These are phyloP conservation scores for Vigna unguiculata DNA, from an alignment of 306 rosid genomes.

Conservation along the genomic window DNA sequence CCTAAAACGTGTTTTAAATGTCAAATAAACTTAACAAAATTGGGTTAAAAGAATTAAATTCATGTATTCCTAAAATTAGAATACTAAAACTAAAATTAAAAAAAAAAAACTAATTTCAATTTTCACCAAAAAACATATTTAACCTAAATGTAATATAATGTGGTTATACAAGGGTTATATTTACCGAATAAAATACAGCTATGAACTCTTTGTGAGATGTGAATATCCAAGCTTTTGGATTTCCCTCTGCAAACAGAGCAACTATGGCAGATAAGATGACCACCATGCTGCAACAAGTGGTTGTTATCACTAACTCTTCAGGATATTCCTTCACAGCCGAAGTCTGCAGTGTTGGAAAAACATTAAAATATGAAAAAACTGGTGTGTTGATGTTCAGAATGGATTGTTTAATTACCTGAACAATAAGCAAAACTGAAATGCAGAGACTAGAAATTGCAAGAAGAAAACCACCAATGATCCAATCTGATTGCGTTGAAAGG, in stretches of 20 bases:
- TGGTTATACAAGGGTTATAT: background rate
- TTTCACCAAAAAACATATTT: no score
- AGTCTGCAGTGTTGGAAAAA: conserved; percentile 44
- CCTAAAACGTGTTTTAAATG: no score
- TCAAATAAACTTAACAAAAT: no score
- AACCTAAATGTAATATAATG: no score
- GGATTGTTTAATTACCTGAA: conserved; percentile 43
- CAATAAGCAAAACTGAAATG: conserved; percentile 44
- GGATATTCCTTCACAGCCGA: conserved; percentile 52
- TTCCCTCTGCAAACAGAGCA: conserved; percentile 45
- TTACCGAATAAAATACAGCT: conserved; percentile 47
- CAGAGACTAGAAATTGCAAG: conserved; percentile 45
- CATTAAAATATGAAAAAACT: background rate
- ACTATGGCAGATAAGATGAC: conserved; percentile 47
- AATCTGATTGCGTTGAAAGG: conserved; percentile 28
- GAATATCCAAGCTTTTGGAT: conserved; percentile 46
- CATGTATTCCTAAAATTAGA: no score
- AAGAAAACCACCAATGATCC: conserved; percentile 59
- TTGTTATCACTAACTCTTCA: conserved; percentile 49
- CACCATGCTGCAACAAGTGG: conserved; percentile 11
- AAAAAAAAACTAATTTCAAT: no score
- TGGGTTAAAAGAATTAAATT: no score
- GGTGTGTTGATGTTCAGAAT: background rate
- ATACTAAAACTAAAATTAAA: no score
- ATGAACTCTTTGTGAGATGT: conserved; percentile 40